Conservation (phyloP, 768 basidiomycete species). For the Pleurotus djamor region DNA sequence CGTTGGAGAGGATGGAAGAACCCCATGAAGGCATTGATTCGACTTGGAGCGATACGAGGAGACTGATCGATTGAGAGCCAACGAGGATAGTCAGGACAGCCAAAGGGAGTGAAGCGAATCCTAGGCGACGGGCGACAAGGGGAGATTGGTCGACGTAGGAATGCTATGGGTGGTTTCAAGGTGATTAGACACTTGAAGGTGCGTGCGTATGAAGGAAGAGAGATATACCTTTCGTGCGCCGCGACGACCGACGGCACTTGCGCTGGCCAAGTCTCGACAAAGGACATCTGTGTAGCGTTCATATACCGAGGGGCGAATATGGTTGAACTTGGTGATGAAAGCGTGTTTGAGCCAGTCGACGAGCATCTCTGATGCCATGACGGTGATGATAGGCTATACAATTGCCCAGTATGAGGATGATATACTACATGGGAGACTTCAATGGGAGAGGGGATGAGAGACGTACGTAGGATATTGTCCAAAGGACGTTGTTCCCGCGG, state of each 20-base stretch:
- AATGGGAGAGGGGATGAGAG: not conserved
- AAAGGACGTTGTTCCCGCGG: slow-evolving; percentile 72
- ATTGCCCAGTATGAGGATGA: not conserved
- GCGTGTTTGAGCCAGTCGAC: slow-evolving; percentile 99
- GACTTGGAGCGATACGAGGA: slow-evolving; percentile 53
- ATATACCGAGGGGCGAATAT: slow-evolving; percentile 93
- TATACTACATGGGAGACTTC: not conserved
- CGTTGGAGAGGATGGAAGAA: slow-evolving; percentile 39
- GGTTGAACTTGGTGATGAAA: slow-evolving; percentile 99
- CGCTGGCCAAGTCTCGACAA: slow-evolving; percentile 87
- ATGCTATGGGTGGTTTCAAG: slow-evolving; percentile 44
- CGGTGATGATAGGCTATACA: slow-evolving; percentile 83
- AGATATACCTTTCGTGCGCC: slow-evolving; percentile 66
- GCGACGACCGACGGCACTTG: slow-evolving; percentile 65
- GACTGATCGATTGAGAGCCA: slow-evolving; percentile 65
- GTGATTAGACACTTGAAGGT: no score
- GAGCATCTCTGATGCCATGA: slow-evolving; percentile 86
- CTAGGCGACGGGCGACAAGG: slow-evolving; percentile 88
- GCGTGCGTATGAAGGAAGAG: not conserved
- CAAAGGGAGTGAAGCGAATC: slow-evolving; percentile 90
- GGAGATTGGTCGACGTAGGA: slow-evolving; percentile 95
- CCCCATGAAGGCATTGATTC: slow-evolving; percentile 44
- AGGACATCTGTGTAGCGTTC: slow-evolving; percentile 94
- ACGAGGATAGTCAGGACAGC: slow-evolving; percentile 81
- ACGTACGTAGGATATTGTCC: slow-evolving; percentile 89